Base-by-base conservation (phyloP, 225 moss, liverwort and hornwort species). In the Bryoerythrophyllum caledonicum region DNA sequence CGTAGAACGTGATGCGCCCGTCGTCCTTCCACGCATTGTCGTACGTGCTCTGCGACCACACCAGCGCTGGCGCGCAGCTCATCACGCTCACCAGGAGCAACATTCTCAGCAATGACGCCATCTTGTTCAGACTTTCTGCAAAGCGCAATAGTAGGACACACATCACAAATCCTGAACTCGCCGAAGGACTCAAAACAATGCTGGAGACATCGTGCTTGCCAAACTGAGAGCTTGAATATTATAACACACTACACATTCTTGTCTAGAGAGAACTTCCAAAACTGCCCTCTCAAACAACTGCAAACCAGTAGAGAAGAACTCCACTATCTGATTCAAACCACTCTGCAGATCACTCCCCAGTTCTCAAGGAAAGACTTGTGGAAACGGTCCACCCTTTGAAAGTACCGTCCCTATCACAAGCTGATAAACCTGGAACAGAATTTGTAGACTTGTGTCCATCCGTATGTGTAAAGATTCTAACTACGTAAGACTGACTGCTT, bases 1-100 rank as follows among this genome's bases (percentile, higher is more conserved):
- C 79, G 34, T 83, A 83, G 34, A 61, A 79, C 6, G 79, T 83
- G 57, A 83, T 79, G 68, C 68, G 83, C 0, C 83, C 79, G 63
- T 83, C 79, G 67, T 21, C 28, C 0, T 35, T 21, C 82, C 82
- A 82, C 2, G 40, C 6, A 6, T 63, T 10, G 57, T 40, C 76
- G 66, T 26, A 79, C 8, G 30, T 72, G 57, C 16, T 60, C 54
- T 24, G 25, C 4, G 83, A 40, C 65, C 63, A 40, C 66, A 76
- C 79, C 75, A 38, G 0, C 21, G 10, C 26, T 27, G 66, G 28
- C 7, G 41, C 57, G 40, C 48, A 49, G 48, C 41, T 57, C 41
- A 75, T 1, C 41, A 23, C 23, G 38, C 8, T 10, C 46, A 41
- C 65, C 5, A 38, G 9, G 6, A 79, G 19, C 57, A 71, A 26